These are phyloP conservation scores for Botrytis fragariae DNA, from an alignment of 2,329 filamentous ascomycete genomes.

Conservation along the genomic window DNA sequence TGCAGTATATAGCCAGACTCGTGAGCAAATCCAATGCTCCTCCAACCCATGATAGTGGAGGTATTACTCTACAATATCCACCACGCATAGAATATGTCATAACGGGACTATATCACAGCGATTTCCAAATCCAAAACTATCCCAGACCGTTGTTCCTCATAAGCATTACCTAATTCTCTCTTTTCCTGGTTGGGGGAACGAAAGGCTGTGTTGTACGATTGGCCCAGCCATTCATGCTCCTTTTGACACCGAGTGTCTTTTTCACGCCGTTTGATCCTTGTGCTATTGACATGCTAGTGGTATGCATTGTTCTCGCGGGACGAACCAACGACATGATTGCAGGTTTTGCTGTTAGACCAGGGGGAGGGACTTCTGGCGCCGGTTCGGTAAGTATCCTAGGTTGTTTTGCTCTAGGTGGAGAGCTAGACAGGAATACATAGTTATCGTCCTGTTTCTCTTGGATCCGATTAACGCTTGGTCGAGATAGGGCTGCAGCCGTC, in stretches of 20 bases:
- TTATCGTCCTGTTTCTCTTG: constrained; percentile 26
- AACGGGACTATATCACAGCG: neutral
- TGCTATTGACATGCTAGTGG: constrained; percentile 31
- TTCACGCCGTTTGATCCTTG: constrained; percentile 31
- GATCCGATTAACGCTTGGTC: constrained; percentile 26
- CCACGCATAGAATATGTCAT: neutral
- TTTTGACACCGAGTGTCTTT: constrained; percentile 49
- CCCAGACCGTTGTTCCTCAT: neutral
- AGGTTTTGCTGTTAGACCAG: constrained; percentile 26
- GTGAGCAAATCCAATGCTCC: neutral
- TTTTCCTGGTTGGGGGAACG: constrained; percentile 33
- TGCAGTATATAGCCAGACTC: neutral
- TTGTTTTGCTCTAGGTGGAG: constrained; percentile 31
- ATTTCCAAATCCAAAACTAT: neutral
- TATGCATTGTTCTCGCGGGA: constrained; percentile 29
- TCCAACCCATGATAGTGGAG: neutral
- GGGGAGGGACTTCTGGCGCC: constrained; percentile 14
- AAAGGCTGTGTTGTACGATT: constrained; percentile 33
- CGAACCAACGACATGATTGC: constrained; percentile 31
- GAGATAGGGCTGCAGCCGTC: constrained; percentile 20
- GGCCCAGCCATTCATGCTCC: constrained; percentile 49
- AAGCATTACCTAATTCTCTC: constrained; percentile 15
- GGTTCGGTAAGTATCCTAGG: constrained; percentile 17
- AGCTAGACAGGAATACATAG: constrained; percentile 38
- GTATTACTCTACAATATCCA: neutral